Conservation (phyloP, 2,329 filamentous ascomycete genomes). For the Seiridium cupressi region DNA sequence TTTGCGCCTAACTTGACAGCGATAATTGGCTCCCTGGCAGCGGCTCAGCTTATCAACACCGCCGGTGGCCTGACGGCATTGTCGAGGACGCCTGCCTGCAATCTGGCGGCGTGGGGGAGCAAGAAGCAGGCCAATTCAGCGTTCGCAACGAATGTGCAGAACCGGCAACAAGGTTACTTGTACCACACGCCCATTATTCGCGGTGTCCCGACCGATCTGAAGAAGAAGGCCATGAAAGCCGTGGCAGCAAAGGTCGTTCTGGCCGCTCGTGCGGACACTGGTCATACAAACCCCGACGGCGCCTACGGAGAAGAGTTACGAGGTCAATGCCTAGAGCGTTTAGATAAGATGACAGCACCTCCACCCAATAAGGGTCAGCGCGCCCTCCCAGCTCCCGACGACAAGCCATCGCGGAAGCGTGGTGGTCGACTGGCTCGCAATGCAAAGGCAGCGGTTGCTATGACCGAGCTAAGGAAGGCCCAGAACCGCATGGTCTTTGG, state of each 20-base stretch:
- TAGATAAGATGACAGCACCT: slow-evolving; percentile 91
- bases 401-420: slow-evolving; percentile 90
- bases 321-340: slow-evolving; percentile 75
- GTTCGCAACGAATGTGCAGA: slow-evolving; percentile 87
- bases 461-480: slow-evolving; percentile 94
- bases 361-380: slow-evolving; percentile 84
- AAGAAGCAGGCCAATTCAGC: slow-evolving; percentile 74
- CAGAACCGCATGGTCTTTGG: slow-evolving; percentile 96
- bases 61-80: slow-evolving; percentile 85
- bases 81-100: slow-evolving; percentile 90
- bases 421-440: slow-evolving; percentile 87
- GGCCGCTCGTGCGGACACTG: slow-evolving; percentile 86
- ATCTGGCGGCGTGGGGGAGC: slow-evolving; percentile 85
- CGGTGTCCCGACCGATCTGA: slow-evolving; percentile 79
- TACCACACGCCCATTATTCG: slow-evolving; percentile 90
- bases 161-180: slow-evolving; percentile 89
- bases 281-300: slow-evolving; percentile 78
- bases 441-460: slow-evolving; percentile 93
- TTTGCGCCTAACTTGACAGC: slow-evolving; percentile 93
- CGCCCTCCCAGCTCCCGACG: slow-evolving; percentile 87
- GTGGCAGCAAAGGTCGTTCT: slow-evolving; percentile 90
- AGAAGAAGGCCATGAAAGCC: slow-evolving; percentile 91
- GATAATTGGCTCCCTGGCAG: slow-evolving; percentile 87
- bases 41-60: slow-evolving; percentile 93
- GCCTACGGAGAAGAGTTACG: slow-evolving; percentile 80